phyloP scores from a whole-genome alignment of 805 yeast genomes.

The Spathaspora passalidarum region DNA sequence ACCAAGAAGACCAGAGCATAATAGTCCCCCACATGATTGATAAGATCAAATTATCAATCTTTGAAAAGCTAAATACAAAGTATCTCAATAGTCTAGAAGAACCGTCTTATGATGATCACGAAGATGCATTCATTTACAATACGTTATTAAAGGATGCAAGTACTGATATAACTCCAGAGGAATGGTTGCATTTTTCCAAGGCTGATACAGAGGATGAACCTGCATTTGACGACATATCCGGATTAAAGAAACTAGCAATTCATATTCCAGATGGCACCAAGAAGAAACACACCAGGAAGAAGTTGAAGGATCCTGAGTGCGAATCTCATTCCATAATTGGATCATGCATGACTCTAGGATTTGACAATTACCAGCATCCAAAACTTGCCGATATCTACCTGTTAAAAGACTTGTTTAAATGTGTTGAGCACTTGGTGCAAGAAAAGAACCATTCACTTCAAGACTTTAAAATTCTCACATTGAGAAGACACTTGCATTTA shows the following conservation, averaged over 20 bases:
- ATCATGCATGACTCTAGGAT: slow-evolving; percentile 16
- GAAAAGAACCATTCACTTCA: slow-evolving; percentile 2
- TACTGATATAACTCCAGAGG: not conserved
- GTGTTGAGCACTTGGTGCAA: slow-evolving; percentile 10
- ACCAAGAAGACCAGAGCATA: too few relatives aligned
- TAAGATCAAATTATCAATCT: slow-evolving; percentile 4
- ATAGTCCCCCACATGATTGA: slow-evolving; percentile 7
- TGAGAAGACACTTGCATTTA: slow-evolving; percentile 17
- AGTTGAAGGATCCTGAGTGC: not conserved
- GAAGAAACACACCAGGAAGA: slow-evolving; percentile 1
- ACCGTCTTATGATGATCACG: slow-evolving; percentile 4
- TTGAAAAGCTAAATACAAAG: slow-evolving; percentile 4
- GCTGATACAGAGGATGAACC: slow-evolving; percentile 47
- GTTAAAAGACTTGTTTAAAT: slow-evolving; percentile 14
- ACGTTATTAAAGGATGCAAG: not conserved
- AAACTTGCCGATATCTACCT: slow-evolving; percentile 11
- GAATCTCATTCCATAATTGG: slow-evolving; percentile 13
- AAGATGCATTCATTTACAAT: slow-evolving; percentile 3
- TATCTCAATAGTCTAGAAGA: slow-evolving; percentile 1
- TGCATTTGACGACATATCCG: slow-evolving; percentile 10
- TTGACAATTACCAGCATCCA: slow-evolving; percentile 10
- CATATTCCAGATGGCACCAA: slow-evolving; percentile 5
- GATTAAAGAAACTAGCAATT: slow-evolving; percentile 7
- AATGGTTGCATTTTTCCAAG: slow-evolving; percentile 46
- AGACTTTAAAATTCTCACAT: slow-evolving; percentile 12